Percentiles rank a stretch among this genome's conserved stretches.
These are phyloP conservation scores for Anastatica hierochuntica DNA, from an alignment of 345 rosid genomes.

Conservation along the genomic window DNA sequence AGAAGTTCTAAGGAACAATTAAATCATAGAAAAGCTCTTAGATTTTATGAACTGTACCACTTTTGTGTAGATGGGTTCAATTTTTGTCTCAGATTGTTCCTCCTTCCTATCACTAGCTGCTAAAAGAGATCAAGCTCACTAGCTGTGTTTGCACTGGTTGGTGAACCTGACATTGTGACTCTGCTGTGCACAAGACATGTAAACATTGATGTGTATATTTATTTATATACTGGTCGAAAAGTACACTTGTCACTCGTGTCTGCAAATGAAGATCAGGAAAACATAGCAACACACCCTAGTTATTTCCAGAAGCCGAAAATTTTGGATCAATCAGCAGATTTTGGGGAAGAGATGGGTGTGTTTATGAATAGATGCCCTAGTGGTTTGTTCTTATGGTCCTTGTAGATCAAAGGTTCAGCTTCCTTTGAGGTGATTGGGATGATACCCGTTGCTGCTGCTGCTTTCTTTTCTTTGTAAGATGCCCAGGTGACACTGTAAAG, in stretches of 20 bases:
- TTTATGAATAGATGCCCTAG: slow-evolving; percentile 38
- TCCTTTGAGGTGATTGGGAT: slow-evolving; percentile 28
- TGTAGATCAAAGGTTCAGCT: slow-evolving; percentile 56
- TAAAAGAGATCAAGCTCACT: neutral
- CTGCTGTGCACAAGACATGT: neutral
- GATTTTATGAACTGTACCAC: too few relatives aligned
- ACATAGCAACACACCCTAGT: neutral
- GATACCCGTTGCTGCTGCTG: slow-evolving; percentile 6
- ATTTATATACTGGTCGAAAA: neutral
- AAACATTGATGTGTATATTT: neutral
- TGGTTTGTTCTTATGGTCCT: slow-evolving; percentile 33
- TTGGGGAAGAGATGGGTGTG: slow-evolving; percentile 21
- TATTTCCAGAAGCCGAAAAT: too few relatives aligned
- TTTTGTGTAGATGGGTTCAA: too few relatives aligned
- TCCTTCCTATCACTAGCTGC: too few relatives aligned
- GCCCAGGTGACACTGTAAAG: slow-evolving; percentile 94
- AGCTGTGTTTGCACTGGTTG: neutral
- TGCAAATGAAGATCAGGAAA: neutral
- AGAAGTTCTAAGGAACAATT: too few relatives aligned
- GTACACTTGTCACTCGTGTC: neutral
- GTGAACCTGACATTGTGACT: neutral
- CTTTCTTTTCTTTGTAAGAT: slow-evolving; percentile 52
- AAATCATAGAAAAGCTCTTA: neutral
- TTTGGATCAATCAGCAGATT: slow-evolving; percentile 28
- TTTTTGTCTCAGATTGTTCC: slow-evolving; percentile 29